Percentiles rank a stretch among this genome's conserved stretches.
Evolutionary conservation across 352 stramenopile genomes (phyloP).

Genomic region (Phytophthora podocarpi): DNA sequence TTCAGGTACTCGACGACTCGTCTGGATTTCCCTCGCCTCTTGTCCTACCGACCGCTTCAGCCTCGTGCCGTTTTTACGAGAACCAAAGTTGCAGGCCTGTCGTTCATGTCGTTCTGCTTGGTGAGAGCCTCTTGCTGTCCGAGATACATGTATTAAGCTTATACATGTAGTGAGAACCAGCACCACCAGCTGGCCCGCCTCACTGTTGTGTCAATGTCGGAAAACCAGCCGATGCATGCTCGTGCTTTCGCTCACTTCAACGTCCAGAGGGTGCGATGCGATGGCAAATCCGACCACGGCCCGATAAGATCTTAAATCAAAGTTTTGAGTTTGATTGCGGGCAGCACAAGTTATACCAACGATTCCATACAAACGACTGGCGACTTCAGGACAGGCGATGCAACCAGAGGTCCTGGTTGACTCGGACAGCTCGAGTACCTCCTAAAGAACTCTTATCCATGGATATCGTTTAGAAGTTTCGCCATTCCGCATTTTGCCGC

Average conservation of each 20-base stretch:
- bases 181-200: not conserved
- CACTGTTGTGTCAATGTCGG: not conserved
- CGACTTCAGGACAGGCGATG: too few relatives aligned
- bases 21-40: too few relatives aligned
- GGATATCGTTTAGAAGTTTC: not conserved
- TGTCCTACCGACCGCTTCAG: too few relatives aligned
- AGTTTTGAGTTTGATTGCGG: not conserved
- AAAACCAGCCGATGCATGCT: conserved; percentile 11
- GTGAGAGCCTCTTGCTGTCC: not conserved
- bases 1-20: too few relatives aligned
- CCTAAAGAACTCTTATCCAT: too few relatives aligned
- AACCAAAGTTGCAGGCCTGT: too few relatives aligned
- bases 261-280: not conserved
- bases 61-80: conserved; percentile 6
- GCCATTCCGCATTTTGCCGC: conserved; percentile 7
- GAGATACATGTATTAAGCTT: too few relatives aligned
- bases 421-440: too few relatives aligned
- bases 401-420: too few relatives aligned
- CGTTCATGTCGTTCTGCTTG: conserved; percentile 4
- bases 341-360: too few relatives aligned
- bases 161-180: not conserved
- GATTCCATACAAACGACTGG: too few relatives aligned
- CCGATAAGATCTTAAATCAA: conserved; percentile 10
- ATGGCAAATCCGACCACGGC: not conserved
- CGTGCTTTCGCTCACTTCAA: conserved; percentile 7